A percentile compares a stretch with the other conserved stretches of the same genome.
phyloP scores from a whole-genome alignment of 2,329 filamentous ascomycete genomes.

The Penicillium fuscoglaucum region DNA sequence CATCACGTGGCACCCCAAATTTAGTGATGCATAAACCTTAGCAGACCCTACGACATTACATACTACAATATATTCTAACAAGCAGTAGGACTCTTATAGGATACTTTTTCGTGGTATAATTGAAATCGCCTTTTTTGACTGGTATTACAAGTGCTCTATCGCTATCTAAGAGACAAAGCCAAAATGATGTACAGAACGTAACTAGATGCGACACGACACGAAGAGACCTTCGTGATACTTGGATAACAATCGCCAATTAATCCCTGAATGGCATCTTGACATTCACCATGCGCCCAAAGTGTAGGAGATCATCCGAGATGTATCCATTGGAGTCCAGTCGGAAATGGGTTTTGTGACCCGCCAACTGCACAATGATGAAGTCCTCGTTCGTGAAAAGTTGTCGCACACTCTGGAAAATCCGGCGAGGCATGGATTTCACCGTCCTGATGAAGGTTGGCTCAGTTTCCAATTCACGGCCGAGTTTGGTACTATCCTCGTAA shows the following conservation, averaged over 20 bases:
- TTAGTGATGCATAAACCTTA: background rate
- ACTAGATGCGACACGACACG: no score
- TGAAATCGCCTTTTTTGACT: background rate
- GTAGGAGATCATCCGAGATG: conserved; percentile 37
- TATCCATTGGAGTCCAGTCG: conserved; percentile 42
- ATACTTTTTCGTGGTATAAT: background rate
- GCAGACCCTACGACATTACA: background rate
- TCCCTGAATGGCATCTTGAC: conserved; percentile 5
- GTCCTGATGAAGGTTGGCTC: conserved; percentile 34
- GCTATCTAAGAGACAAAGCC: background rate
- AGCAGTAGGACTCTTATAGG: no score
- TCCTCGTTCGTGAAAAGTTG: conserved; percentile 44
- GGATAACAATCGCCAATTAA: background rate
- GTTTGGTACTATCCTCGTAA: conserved; percentile 21
- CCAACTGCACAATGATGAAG: conserved; percentile 41
- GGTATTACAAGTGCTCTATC: conserved; percentile 1
- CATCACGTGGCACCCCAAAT: conserved; percentile 26
- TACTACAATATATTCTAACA: background rate
- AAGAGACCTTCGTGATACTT: background rate
- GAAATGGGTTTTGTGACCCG: conserved; percentile 37
- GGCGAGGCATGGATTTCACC: conserved; percentile 34
- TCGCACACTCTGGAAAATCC: conserved; percentile 37
- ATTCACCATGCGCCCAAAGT: conserved; percentile 27
- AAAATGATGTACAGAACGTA: conserved; percentile 7
- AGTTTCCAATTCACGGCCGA: conserved; percentile 13